Conservation (phyloP, 2,329 filamentous ascomycete genomes). For the Dichotomopilus funicola region DNA sequence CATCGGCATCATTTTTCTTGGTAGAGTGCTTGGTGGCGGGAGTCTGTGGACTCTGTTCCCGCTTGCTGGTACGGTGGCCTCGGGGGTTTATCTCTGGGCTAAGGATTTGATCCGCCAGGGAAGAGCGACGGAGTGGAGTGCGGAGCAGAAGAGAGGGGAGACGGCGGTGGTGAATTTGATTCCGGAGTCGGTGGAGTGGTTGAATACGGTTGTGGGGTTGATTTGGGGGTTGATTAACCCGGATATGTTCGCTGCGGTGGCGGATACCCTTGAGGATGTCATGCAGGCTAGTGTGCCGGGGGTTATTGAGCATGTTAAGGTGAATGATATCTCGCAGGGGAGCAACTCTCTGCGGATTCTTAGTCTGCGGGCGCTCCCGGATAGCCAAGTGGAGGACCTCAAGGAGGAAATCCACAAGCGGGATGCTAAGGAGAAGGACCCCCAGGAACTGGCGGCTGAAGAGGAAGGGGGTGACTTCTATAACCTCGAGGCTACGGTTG, state of each 20-base stretch:
- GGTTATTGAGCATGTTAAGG: slow-evolving; percentile 87
- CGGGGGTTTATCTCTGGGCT: slow-evolving; percentile 81
- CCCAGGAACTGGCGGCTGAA: slow-evolving; percentile 78
- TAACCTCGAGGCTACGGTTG: slow-evolving; percentile 84
- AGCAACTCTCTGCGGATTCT: slow-evolving; percentile 84
- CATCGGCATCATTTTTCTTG: slow-evolving; percentile 66
- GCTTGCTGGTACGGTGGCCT: slow-evolving; percentile 62
- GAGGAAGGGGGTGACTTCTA: slow-evolving; percentile 90
- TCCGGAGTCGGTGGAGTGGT: slow-evolving; percentile 91
- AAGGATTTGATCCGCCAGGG: slow-evolving; percentile 81
- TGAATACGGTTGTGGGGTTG: slow-evolving; percentile 80
- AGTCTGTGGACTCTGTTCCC: slow-evolving; percentile 70
- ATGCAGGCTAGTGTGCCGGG: slow-evolving; percentile 94
- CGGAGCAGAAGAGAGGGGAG: slow-evolving; percentile 77
- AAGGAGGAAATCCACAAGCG: slow-evolving; percentile 74
- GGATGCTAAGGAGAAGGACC: slow-evolving; percentile 74
- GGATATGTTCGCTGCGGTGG: slow-evolving; percentile 85
- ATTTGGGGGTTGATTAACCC: slow-evolving; percentile 91
- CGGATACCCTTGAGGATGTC: slow-evolving; percentile 90
- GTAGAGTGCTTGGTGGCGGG: slow-evolving; percentile 71
- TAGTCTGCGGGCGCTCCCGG: slow-evolving; percentile 78
- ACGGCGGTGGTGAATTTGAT: slow-evolving; percentile 83
- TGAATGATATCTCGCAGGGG: slow-evolving; percentile 91
- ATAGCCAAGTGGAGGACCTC: slow-evolving; percentile 71
- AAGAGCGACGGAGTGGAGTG: slow-evolving; percentile 78